These are phyloP conservation scores for Trichoderma sp. DNA, from an alignment of 2,329 filamentous ascomycete species.

Conservation along the genomic window DNA sequence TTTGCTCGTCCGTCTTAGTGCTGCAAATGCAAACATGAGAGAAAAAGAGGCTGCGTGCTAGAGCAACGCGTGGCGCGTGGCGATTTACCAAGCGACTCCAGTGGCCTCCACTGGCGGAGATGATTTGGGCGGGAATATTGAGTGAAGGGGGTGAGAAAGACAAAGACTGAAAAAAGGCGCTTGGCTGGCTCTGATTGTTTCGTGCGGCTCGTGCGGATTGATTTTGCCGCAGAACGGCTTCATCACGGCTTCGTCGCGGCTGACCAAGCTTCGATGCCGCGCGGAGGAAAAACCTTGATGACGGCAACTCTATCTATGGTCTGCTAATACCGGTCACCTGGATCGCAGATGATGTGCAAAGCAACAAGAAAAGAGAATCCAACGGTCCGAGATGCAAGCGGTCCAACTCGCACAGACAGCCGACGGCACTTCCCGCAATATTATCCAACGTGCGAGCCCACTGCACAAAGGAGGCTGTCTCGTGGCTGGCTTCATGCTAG, in stretches of 20 bases:
- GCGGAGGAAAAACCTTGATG: neutral
- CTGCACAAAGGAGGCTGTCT: neutral
- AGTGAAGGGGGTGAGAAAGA: neutral
- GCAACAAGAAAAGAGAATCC: neutral
- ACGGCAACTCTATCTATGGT: neutral
- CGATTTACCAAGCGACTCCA: neutral
- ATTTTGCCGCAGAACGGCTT: neutral
- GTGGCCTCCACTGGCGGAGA: neutral
- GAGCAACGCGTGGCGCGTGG: slow-evolving; percentile 2
- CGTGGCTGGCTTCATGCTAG: neutral
- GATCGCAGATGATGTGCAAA: neutral
- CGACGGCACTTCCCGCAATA: slow-evolving; percentile 6
- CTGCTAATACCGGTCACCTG: neutral
- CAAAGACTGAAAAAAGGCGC: neutral
- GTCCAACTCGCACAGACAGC: neutral
- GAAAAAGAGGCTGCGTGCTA: slow-evolving; percentile 10
- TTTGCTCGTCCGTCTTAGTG: neutral
- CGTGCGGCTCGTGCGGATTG: neutral
- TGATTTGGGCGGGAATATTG: neutral
- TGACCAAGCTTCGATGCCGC: neutral
- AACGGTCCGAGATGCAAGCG: neutral
- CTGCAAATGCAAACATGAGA: neutral
- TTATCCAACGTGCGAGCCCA: neutral
- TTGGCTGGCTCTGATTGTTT: neutral
- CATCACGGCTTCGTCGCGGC: neutral